These are phyloP conservation scores for Lycium barbarum DNA, from an alignment of 257 asterid genomes.

Conservation along the genomic window DNA sequence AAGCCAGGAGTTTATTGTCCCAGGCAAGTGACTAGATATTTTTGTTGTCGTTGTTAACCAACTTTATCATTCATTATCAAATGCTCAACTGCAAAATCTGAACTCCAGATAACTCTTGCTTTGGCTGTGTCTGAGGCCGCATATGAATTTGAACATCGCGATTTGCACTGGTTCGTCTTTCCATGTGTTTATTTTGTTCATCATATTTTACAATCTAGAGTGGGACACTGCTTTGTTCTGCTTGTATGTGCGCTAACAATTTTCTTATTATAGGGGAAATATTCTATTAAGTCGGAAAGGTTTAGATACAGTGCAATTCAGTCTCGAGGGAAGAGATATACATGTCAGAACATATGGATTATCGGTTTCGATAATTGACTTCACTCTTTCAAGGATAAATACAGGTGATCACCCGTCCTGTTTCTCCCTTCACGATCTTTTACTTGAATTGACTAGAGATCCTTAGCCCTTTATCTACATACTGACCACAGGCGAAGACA, in stretches of 20 bases:
- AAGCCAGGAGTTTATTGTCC: constrained; percentile 81
- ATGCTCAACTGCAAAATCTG: constrained; percentile 31
- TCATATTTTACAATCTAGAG: constrained; percentile 15
- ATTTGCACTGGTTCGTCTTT: constrained; percentile 81
- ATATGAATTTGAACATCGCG: constrained; percentile 93
- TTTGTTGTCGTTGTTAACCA: constrained; percentile 18
- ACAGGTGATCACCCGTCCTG: constrained; percentile 58
- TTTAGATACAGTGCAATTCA: constrained; percentile 61
- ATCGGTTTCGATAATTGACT: constrained; percentile 79
- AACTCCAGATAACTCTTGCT: constrained; percentile 78
- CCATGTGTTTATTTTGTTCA: constrained; percentile 34
- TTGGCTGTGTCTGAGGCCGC: constrained; percentile 96
- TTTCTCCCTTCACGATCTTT: neutral
- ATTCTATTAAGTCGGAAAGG: constrained; percentile 74
- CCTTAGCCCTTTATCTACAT: neutral
- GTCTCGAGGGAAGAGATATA: constrained; percentile 70
- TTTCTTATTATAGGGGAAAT: constrained; percentile 75
- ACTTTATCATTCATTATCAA: constrained; percentile 33
- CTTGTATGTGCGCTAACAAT: neutral
- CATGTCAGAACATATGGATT: constrained; percentile 77
- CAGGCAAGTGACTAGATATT: constrained; percentile 59
- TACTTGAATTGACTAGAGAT: neutral
- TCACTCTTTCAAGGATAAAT: constrained; percentile 92
- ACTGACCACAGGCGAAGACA: constrained; percentile 77
- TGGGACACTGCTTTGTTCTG: neutral